Evolutionary conservation across 306 rosid genomes (phyloP).

Genomic region (Fagus crenata): DNA sequence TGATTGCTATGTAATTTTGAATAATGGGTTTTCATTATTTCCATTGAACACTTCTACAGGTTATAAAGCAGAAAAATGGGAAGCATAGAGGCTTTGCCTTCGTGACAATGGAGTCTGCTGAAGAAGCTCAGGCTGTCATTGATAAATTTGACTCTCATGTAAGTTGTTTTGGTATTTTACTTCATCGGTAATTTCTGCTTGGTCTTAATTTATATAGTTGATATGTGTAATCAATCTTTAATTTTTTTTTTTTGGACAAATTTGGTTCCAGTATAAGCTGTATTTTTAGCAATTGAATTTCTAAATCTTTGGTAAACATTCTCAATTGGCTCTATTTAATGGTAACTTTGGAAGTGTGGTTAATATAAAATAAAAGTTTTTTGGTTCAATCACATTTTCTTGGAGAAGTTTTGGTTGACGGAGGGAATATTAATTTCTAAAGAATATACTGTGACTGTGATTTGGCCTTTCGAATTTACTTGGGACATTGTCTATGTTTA

Average conservation of each 20-base stretch:
- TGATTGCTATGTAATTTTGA: constrained; percentile 5
- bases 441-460: not conserved
- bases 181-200: not conserved
- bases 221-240: not conserved
- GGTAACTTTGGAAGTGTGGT: not conserved
- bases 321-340: not conserved
- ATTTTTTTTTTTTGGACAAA: not conserved
- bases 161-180: constrained; percentile 27
- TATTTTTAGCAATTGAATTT: not conserved
- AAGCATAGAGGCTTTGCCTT: constrained; percentile 72
- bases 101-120: constrained; percentile 73
- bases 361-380: not conserved
- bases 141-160: constrained; percentile 61
- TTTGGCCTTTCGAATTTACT: not conserved
- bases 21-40: constrained; percentile 30
- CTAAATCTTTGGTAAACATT: not conserved
- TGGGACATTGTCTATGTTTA: not conserved
- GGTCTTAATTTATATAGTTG: not conserved
- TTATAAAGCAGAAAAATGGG: constrained; percentile 68
- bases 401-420: not conserved
- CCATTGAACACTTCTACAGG: constrained; percentile 35
- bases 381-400: not conserved
- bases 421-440: not conserved
- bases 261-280: not conserved
- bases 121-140: constrained; percentile 70